Evolutionary conservation across 2,329 filamentous ascomycete species (phyloP).

Genomic region (Raffaelea albimanens): DNA sequence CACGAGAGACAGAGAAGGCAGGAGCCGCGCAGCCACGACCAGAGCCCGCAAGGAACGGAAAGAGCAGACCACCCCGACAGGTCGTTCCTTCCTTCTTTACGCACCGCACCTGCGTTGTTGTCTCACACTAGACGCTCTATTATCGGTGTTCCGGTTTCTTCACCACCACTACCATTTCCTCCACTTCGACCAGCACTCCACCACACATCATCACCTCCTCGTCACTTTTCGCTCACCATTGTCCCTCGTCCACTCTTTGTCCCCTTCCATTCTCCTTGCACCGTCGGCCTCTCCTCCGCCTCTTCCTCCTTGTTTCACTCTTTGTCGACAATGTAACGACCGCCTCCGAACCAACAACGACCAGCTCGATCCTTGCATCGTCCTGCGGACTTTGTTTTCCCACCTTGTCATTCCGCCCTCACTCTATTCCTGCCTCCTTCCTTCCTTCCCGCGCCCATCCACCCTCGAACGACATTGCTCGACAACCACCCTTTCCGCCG

Average conservation of each 20-base stretch:
- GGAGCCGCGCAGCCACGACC: neutral
- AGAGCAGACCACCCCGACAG: neutral
- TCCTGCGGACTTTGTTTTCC: neutral
- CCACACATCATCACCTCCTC: constrained; percentile 1
- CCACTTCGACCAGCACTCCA: neutral
- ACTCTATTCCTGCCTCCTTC: too few relatives aligned
- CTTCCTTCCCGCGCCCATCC: too few relatives aligned
- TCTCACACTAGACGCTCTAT: neutral
- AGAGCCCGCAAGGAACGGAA: neutral
- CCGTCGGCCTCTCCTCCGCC: neutral
- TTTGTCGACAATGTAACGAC: constrained; percentile 6
- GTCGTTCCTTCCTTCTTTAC: neutral
- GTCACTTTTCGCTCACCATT: neutral
- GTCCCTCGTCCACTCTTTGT: neutral
- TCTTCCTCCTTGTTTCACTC: neutral
- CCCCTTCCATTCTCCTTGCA: neutral
- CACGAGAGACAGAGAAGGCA: neutral
- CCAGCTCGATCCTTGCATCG: constrained; percentile 4
- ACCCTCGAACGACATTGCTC: neutral
- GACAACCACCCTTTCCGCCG: constrained; percentile 1
- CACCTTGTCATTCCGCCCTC: neutral
- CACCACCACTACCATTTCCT: neutral
- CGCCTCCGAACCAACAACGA: neutral
- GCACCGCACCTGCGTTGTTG: neutral
- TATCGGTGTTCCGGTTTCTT: neutral